These are phyloP conservation scores for Vanilla planifolia DNA, from an alignment of 106 monocot genomes.

Conservation along the genomic window DNA sequence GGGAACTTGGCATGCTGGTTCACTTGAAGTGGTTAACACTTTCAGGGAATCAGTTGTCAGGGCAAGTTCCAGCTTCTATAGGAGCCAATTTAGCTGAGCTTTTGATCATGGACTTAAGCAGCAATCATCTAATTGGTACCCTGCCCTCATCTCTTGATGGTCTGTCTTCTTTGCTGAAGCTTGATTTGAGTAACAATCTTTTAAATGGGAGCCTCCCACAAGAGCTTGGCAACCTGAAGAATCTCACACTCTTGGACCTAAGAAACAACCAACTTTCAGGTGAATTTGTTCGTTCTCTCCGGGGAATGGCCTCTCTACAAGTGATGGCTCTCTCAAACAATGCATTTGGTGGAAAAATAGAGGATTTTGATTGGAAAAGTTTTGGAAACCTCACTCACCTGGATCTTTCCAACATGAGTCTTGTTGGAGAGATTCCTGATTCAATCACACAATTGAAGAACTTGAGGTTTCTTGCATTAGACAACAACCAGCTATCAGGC, in stretches of 20 bases:
- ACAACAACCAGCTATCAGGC: conserved; percentile 35
- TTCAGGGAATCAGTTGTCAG: conserved; percentile 30
- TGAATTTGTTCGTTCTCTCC: conserved; percentile 18
- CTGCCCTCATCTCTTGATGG: conserved; percentile 29
- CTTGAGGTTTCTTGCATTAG: conserved; percentile 40
- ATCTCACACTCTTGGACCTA: conserved; percentile 43
- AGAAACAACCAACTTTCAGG: conserved; percentile 40
- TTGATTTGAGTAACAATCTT: conserved; percentile 53
- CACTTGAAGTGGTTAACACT: conserved; percentile 30
- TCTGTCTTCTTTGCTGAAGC: conserved; percentile 42
- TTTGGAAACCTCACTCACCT: conserved; percentile 34
- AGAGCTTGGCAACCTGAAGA: conserved; percentile 29
- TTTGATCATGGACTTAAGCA: conserved; percentile 51
- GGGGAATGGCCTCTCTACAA: conserved; percentile 29
- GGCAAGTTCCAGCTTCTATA: conserved; percentile 29
- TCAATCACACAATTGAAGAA: conserved; percentile 26
- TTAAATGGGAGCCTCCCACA: conserved; percentile 30
- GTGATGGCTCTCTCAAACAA: conserved; percentile 51
- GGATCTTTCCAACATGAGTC: conserved; percentile 33
- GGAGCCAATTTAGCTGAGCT: conserved; percentile 26
- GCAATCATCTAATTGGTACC: conserved; percentile 32
- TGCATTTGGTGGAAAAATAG: conserved; percentile 27
- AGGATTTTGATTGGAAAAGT: conserved; percentile 20
- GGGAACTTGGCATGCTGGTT: conserved; percentile 21
- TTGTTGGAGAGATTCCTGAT: conserved; percentile 32